A percentile compares a stretch with the other conserved stretches of the same genome.
phyloP scores from a whole-genome alignment of 225 moss, liverwort and hornwort genomes.

The Takakia lepidozioides region DNA sequence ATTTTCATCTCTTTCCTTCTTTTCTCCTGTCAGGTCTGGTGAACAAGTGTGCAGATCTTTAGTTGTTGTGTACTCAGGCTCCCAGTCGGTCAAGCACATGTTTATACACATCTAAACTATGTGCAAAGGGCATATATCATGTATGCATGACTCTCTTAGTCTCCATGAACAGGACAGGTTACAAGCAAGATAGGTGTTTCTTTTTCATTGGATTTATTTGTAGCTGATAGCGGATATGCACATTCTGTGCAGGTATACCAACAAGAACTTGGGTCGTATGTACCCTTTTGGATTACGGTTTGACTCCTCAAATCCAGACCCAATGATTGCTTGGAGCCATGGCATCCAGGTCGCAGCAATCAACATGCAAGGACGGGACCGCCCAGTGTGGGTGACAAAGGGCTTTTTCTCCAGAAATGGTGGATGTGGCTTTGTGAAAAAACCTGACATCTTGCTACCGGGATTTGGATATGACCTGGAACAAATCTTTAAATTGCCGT shows the following conservation, averaged over 20 bases:
- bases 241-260: slow-evolving; percentile 45
- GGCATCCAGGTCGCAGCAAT: slow-evolving; percentile 82
- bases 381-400: slow-evolving; percentile 58
- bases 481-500: slow-evolving; percentile 21
- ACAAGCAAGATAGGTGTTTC: too few species aligned
- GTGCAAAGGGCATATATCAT: not conserved
- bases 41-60: too few species aligned
- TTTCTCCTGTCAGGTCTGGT: too few species aligned
- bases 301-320: slow-evolving; percentile 84
- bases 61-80: too few species aligned
- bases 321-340: slow-evolving; percentile 79
- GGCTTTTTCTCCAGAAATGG: slow-evolving; percentile 68
- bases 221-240: not conserved
- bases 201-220: too few species aligned
- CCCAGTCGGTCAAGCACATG: too few species aligned
- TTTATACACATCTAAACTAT: not conserved
- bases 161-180: too few species aligned
- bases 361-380: slow-evolving; percentile 75
- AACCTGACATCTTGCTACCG: slow-evolving; percentile 22
- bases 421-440: slow-evolving; percentile 38
- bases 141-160: not conserved
- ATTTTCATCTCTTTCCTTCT: too few species aligned
- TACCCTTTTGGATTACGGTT: slow-evolving; percentile 92
- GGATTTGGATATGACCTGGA: slow-evolving; percentile 12
- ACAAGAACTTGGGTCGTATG: slow-evolving; percentile 66